Percentiles rank a stretch among this genome's conserved stretches.
These are phyloP conservation scores for Phytopythium boreale DNA, from an alignment of 352 stramenopile genomes.

Conservation along the genomic window DNA sequence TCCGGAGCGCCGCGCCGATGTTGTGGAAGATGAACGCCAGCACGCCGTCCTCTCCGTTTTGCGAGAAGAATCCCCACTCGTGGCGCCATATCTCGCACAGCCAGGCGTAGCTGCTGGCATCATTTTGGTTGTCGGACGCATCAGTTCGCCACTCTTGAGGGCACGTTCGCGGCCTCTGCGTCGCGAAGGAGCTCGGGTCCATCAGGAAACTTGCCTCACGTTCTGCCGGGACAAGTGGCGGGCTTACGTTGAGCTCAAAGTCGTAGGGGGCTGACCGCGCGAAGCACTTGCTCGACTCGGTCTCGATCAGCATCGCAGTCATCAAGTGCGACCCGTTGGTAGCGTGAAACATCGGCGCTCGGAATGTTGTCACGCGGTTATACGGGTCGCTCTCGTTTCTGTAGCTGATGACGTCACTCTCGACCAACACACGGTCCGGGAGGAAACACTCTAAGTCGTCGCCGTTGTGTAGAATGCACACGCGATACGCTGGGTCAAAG, in stretches of 20 bases:
- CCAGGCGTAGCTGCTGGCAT: slow-evolving; percentile 24
- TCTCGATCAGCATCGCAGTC: slow-evolving; percentile 40
- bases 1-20: slow-evolving; percentile 28
- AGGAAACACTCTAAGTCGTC: slow-evolving; percentile 40
- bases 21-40: slow-evolving; percentile 54
- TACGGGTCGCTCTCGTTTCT: slow-evolving; percentile 11
- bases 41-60: slow-evolving; percentile 75
- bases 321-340: slow-evolving; percentile 22
- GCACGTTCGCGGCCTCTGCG: slow-evolving; percentile 21
- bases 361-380: slow-evolving; percentile 31
- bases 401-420: slow-evolving; percentile 11
- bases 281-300: slow-evolving; percentile 37
- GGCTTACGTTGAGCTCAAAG: slow-evolving; percentile 11
- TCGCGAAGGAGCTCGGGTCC: slow-evolving; percentile 15
- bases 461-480: slow-evolving; percentile 45
- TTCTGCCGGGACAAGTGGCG: background rate
- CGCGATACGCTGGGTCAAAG: slow-evolving; percentile 26
- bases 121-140: slow-evolving; percentile 5
- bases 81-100: slow-evolving; percentile 60
- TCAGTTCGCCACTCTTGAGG: slow-evolving; percentile 4
- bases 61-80: slow-evolving; percentile 60
- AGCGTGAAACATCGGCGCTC: slow-evolving; percentile 30
- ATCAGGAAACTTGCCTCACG: slow-evolving; percentile 16
- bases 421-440: slow-evolving; percentile 20
- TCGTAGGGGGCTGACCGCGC: slow-evolving; percentile 15